Base-by-base conservation (phyloP, 352 stramenopile species). In the Phytophthora nicotianae region DNA sequence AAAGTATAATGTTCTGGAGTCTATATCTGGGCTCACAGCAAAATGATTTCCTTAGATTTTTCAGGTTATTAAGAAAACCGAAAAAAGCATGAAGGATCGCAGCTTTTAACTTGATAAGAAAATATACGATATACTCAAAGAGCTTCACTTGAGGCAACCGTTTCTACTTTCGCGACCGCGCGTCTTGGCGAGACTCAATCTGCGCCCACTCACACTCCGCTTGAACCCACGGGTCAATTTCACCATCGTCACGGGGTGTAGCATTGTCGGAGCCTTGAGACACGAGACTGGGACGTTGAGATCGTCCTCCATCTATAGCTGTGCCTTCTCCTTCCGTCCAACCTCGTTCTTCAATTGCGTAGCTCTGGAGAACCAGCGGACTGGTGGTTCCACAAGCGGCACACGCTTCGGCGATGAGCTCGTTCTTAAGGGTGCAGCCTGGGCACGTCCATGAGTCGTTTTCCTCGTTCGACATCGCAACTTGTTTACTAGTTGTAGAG, bases 191-290 rank as follows among this genome's bases (percentile, higher is more conserved):
- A 10, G 80, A 76, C 55, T 91, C 83, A 3, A 91, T 68, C 38
- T 77, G 50, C 0, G 83, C 83, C 83, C 83, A 91, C 46, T 91
- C 83, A 29, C 77, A 74, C 55, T 91, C 83, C 7, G 83, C 83
- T 68, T 88, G 72, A 0, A 68, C 62, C 83, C 83, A 91, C 24
- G 80, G 83, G 38, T 91, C 80, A 14, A 75, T 45, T 26, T 80
- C 75, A 8, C 43, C 70, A 5, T 69, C 67, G 19, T 56, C 58
- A 13, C 72, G 53, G 5, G 72, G 60, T 23, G 68, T 86, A 43
- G 55, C 47, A 48, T 67, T 65, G 10, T 52, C 58, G 10, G 79
- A 87, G 11, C 76, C 68, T 26, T 83, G 69, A 11, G 77, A 87
- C 2, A 58, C 53, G 2, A 66, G 45, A 16, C 75, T 78, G 3